These are phyloP conservation scores for Phyllosticta capitalensis DNA, from an alignment of 2,329 filamentous ascomycete genomes.

Conservation along the genomic window DNA sequence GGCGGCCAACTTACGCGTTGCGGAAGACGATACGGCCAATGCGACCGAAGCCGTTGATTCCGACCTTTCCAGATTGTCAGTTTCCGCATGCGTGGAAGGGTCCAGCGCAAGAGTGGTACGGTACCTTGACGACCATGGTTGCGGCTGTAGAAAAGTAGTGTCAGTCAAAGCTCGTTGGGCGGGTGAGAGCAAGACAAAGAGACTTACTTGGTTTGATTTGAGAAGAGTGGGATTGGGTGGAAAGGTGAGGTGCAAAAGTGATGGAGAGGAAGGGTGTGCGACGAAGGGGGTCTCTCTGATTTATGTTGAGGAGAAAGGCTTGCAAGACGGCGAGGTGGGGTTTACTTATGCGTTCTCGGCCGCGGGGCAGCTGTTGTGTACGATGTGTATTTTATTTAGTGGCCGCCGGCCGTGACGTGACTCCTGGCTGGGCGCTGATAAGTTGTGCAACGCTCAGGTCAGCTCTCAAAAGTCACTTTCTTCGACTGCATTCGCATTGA, in stretches of 20 bases:
- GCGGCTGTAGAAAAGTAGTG: constrained; percentile 6
- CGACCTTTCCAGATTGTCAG: constrained; percentile 53
- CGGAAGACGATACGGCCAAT: constrained; percentile 99
- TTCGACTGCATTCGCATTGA: not conserved
- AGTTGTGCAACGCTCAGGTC: not conserved
- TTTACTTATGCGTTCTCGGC: constrained; percentile 7
- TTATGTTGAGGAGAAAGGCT: constrained; percentile 1
- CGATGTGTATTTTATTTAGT: constrained; percentile 1
- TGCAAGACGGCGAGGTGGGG: constrained; percentile 4
- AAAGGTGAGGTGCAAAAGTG: constrained; percentile 1
- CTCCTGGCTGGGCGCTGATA: constrained; percentile 1
- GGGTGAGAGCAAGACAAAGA: not conserved
- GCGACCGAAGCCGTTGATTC: constrained; percentile 99
- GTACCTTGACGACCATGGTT: constrained; percentile 41
- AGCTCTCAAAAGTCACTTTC: not conserved
- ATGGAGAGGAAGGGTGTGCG: not conserved
- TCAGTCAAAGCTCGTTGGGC: not conserved
- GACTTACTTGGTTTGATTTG: not conserved
- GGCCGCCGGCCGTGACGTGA: not conserved
- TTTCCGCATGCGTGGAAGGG: not conserved
- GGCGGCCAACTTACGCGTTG: constrained; percentile 60
- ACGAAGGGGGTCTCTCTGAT: not conserved
- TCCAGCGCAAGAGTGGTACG: constrained; percentile 17
- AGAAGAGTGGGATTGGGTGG: not conserved
- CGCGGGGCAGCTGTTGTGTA: not conserved